Evolutionary conservation across 371 early-diverging fungal genomes (phyloP), one percentile per base, ranked within the genome.

Genomic region (Rhizopus arrhizus): DNA sequence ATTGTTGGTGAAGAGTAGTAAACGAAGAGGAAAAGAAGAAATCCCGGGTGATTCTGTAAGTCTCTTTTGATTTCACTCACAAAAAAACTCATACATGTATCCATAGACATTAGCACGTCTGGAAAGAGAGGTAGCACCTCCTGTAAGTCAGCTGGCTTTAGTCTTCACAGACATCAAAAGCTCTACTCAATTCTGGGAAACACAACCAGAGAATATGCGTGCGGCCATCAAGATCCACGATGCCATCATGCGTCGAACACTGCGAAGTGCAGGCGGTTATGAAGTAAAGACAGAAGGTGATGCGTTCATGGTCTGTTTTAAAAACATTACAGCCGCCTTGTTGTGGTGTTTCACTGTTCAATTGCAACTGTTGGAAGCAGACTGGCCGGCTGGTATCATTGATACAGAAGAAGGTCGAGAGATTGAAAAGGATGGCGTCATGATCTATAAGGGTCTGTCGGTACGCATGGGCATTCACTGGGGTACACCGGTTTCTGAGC

Each of bases 251-350:
- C 82, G 97, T 28, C 83, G 90, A 49, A 84, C 89, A 35, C 77
- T 97, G 47, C 85, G 91, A 36, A 85, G 82, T 45, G 86, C 89
- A 31, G 94, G 95, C 48, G 97, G 97, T n/a, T 97, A 96, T 66
- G 97, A 97, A 70, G 97, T 97, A 43, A 96, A 96, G 69, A 96
- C 95, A 8, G 97, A 97, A 81, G 97, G 97, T 36, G 97, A 97
- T 70, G 95, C 95, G 0, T 92, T 96, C 69, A 95, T 95, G 93
- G 94, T 95, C 13, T 90, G 90, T 52, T 97, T 97, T 75, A 89
- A 92, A 22, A 89, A 92, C 52, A 89, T 93, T 10, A 82, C 91
- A 0, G 83, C 89, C 31, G 97, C 97, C 4, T 73, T 95, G 57
- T 77, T 93, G 16, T 97, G 94, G 93, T 95, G 95, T 64, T 77